Percentiles rank a stretch among this genome's conserved stretches.
Conservation (phyloP, 441 rosid species). For the Raphanus hybrid region DNA sequence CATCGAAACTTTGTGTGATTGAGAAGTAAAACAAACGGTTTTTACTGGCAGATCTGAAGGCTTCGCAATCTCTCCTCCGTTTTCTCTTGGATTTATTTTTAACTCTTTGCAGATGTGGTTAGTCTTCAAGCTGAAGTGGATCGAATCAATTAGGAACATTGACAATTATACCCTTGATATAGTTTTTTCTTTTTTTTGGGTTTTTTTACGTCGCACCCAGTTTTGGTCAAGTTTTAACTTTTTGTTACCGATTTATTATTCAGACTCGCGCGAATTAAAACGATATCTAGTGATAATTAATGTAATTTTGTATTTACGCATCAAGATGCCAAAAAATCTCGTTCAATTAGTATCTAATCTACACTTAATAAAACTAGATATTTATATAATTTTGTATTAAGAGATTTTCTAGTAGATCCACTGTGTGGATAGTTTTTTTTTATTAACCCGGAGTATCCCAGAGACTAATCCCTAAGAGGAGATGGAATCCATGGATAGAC, state of each 20-base stretch:
- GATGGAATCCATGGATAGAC: too few species aligned
- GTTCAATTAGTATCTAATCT: neutral
- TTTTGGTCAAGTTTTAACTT: neutral
- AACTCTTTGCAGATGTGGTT: constrained; percentile 19
- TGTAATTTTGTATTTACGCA: neutral
- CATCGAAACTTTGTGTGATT: neutral
- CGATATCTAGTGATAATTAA: neutral
- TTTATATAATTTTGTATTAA: too few species aligned
- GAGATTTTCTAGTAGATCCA: neutral
- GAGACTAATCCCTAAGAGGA: too few species aligned
- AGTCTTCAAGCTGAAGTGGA: constrained; percentile 2
- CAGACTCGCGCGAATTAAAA: neutral
- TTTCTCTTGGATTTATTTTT: neutral
- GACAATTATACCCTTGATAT: neutral
- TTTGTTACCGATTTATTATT: neutral
- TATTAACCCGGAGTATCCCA: too few species aligned
- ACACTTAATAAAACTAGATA: too few species aligned
- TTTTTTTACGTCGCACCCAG: neutral
- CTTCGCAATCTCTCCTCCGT: constrained; percentile 4
- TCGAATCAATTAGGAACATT: neutral
- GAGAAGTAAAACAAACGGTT: constrained; percentile 9
- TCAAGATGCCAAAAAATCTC: neutral
- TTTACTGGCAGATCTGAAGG: constrained; percentile 29
- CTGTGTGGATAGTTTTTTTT: too few species aligned
- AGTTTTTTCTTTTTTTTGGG: neutral